phyloP scores from a whole-genome alignment of 805 yeast genomes.

The Ogataea ganodermae region DNA sequence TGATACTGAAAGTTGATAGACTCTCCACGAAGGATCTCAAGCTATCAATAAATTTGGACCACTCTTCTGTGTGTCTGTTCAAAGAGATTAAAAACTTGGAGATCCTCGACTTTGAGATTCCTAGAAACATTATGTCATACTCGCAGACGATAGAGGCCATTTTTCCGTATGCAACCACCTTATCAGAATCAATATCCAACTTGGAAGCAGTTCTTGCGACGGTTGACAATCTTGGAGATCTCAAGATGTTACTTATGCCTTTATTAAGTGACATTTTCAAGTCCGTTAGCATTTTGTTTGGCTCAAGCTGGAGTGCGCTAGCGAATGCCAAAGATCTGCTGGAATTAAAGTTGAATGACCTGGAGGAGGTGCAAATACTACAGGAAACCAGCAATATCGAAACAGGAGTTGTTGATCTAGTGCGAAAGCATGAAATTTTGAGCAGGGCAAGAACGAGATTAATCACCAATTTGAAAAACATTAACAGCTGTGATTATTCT shows the following conservation, averaged over 20 bases:
- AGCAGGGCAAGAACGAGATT: constrained; percentile 32
- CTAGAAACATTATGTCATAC: constrained; percentile 48
- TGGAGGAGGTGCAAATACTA: constrained; percentile 34
- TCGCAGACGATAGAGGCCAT: constrained; percentile 53
- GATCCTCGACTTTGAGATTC: constrained; percentile 56
- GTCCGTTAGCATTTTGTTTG: constrained; percentile 37
- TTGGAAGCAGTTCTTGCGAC: constrained; percentile 30
- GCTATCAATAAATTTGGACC: constrained; percentile 55
- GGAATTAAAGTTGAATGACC: constrained; percentile 27
- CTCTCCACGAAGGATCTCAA: constrained; percentile 24
- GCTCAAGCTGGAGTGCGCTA: constrained; percentile 55
- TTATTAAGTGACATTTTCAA: constrained; percentile 31
- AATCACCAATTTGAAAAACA: constrained; percentile 19
- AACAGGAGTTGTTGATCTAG: constrained; percentile 31
- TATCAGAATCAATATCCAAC: constrained; percentile 52
- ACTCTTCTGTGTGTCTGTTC: constrained; percentile 41
- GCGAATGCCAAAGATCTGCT: constrained; percentile 51
- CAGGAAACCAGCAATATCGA: constrained; percentile 37
- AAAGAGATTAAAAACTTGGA: constrained; percentile 56
- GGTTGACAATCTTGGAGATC: constrained; percentile 38
- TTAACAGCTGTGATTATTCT: constrained; percentile 33
- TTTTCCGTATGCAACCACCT: constrained; percentile 56
- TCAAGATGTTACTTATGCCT: constrained; percentile 41
- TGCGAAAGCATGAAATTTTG: constrained; percentile 35
- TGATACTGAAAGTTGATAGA: constrained; percentile 41